Evolutionary conservation across 1,284 basidiomycete genomes (phyloP).

Genomic region (Pseudozyma tsukubaensis): DNA sequence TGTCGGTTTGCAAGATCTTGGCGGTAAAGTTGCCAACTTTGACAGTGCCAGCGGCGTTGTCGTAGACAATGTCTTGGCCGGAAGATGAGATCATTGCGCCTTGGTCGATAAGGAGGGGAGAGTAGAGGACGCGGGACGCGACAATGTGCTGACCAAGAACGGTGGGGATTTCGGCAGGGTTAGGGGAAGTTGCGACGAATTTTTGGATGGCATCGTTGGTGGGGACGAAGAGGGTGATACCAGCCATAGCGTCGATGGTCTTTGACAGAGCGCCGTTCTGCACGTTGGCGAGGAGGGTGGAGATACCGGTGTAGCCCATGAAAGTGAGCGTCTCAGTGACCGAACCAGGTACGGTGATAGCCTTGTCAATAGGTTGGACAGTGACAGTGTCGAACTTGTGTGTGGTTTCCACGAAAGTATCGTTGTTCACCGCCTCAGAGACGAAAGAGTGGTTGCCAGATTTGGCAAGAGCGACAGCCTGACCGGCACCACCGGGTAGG

Average conservation of each 20-base stretch:
- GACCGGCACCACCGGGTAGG: conserved; percentile 57
- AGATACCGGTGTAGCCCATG: conserved; percentile 28
- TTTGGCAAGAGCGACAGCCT: conserved; percentile 50
- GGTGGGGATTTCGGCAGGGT: conserved; percentile 32
- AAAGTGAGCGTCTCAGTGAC: conserved; percentile 43
- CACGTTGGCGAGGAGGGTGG: conserved; percentile 28
- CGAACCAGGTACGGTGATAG: conserved; percentile 54
- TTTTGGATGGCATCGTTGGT: conserved; percentile 42
- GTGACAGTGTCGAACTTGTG: conserved; percentile 40
- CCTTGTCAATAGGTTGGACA: conserved; percentile 49
- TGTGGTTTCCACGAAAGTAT: conserved; percentile 17
- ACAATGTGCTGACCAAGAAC: conserved; percentile 54
- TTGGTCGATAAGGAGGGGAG: conserved; percentile 50
- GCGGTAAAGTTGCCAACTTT: conserved; percentile 51
- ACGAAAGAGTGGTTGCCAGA: conserved; percentile 21
- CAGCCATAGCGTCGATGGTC: conserved; percentile 45
- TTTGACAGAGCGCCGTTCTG: conserved; percentile 33
- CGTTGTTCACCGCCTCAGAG: conserved; percentile 54
- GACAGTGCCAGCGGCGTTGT: conserved; percentile 45
- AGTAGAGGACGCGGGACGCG: conserved; percentile 51
- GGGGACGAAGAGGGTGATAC: conserved; percentile 57
- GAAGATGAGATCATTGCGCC: conserved; percentile 49
- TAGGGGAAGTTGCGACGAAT: conserved; percentile 31
- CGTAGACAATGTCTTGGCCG: conserved; percentile 54
- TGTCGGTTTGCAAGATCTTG: conserved; percentile 54